Evolutionary conservation across 768 basidiomycete species (phyloP), one percentile per base, ranked within the genome.

Genomic region (Cystoderma amianthinum): DNA sequence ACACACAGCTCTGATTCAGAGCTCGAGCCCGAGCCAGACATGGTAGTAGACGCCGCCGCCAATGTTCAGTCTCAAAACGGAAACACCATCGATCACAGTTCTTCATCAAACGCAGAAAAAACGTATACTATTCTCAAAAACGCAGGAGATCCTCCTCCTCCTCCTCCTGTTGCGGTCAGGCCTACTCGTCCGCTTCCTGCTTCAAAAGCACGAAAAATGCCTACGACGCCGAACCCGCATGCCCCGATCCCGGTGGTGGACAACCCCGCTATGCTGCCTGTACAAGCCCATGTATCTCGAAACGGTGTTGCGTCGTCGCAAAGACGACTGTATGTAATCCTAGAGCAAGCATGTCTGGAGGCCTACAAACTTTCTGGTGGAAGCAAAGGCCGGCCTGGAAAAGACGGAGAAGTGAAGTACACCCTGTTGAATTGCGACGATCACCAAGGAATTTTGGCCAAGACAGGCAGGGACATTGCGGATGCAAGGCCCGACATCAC

Each of bases 401-500:
- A 78, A 46, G 81, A 80, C 44, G 73, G 73, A 18, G 93, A 95
- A 44, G 91, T 89, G 44, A 97, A 97, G 64, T 98, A 97, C 63
- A 93, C 93, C 6, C 67, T 99, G 44, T 64, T 99, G 50, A 99
- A 99, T 64, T 98, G 96, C 61, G 96, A 98, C 59, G 96, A 98
- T 51, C 96, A 97, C 64, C 96, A 99, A 60, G 95, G 95, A 42
- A 96, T 99, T 51, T 71, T 99, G 47, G 95, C 96, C 3, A 98
- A 96, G 64, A 96, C 92, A 0, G 92, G 93, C 12, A 77, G 95
- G 57, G 96, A 99, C 64, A 98, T 98, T 46, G 96, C 96, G 12
- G 94, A 98, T 64, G 96, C 96, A n/a, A 71, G 96, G 48, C 96
- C 96, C 2, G 96, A 98, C 64, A 98, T 98, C 55, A 98, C 96